Conservation (phyloP, 805 yeast species). For the Metschnikowia rubicola region DNA sequence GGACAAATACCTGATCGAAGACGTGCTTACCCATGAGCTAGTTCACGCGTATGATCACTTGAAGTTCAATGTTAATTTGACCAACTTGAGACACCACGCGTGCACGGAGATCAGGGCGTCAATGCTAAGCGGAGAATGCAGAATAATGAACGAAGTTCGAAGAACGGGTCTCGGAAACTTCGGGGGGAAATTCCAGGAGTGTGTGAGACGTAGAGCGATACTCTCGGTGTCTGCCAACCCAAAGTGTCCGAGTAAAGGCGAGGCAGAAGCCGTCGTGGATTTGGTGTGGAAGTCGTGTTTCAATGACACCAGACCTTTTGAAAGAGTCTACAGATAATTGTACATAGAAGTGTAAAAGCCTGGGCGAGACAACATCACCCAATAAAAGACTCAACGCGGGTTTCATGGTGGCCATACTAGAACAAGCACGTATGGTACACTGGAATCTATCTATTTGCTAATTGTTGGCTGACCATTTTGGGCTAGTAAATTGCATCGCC, state of each 20-base stretch:
- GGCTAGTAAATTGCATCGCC: too few species aligned
- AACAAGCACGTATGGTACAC: too few species aligned
- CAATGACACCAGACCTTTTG: constrained; percentile 93
- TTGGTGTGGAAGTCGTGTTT: constrained; percentile 93
- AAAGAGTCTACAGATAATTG: constrained; percentile 70
- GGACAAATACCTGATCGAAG: constrained; percentile 80
- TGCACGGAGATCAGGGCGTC: constrained; percentile 96
- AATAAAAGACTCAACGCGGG: too few species aligned
- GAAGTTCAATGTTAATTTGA: constrained; percentile 84
- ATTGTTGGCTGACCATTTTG: too few species aligned
- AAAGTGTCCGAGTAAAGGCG: constrained; percentile 62
- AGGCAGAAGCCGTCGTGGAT: constrained; percentile 76
- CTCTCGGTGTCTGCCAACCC: constrained; percentile 87
- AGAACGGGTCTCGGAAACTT: constrained; percentile 51
- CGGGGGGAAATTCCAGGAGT: constrained; percentile 82
- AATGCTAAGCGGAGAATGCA: constrained; percentile 89
- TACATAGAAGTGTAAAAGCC: constrained; percentile 3
- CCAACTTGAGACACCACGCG: constrained; percentile 86
- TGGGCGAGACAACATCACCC: neutral
- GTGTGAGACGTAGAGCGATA: constrained; percentile 85
- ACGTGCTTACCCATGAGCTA: constrained; percentile 87
- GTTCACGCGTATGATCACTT: constrained; percentile 90
- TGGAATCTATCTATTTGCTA: too few species aligned
- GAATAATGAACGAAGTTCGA: constrained; percentile 79
- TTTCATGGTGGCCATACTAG: too few species aligned